phyloP scores from a whole-genome alignment of 129 eudicot species.

The Flaveria robusta region DNA sequence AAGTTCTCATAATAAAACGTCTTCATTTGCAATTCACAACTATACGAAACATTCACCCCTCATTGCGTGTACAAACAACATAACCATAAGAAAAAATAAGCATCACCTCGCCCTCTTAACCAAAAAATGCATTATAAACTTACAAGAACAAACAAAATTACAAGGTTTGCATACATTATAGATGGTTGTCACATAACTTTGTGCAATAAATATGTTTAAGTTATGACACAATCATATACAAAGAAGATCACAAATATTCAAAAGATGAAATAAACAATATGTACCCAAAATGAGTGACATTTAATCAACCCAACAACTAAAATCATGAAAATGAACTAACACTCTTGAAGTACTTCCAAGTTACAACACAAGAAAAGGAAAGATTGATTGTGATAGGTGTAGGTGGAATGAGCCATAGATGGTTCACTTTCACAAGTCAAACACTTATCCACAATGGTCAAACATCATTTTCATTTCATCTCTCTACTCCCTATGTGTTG shows the following conservation, averaged over 20 bases:
- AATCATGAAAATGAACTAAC: slow-evolving; percentile 35
- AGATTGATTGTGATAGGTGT: slow-evolving; percentile 24
- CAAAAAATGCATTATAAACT: not conserved
- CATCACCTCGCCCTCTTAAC: not conserved
- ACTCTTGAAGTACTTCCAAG: slow-evolving; percentile 31
- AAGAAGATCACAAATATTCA: not conserved
- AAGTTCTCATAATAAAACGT: not conserved
- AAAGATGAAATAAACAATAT: slow-evolving; percentile 25
- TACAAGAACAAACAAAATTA: not conserved
- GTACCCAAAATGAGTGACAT: not conserved
- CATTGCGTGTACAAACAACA: not conserved
- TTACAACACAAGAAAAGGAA: not conserved
- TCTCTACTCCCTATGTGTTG: not conserved
- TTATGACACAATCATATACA: not conserved
- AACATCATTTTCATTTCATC: slow-evolving; percentile 21
- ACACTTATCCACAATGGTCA: slow-evolving; percentile 35
- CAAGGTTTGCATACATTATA: not conserved
- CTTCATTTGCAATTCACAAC: not conserved
- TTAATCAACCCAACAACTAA: slow-evolving; percentile 20
- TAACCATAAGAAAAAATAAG: not conserved
- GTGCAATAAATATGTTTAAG: not conserved
- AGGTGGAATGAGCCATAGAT: slow-evolving; percentile 28
- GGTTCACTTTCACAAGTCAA: slow-evolving; percentile 34
- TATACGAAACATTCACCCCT: not conserved
- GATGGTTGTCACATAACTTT: not conserved